Evolutionary conservation across 2,329 filamentous ascomycete species (phyloP).

Genomic region (Cryphonectria japonica): DNA sequence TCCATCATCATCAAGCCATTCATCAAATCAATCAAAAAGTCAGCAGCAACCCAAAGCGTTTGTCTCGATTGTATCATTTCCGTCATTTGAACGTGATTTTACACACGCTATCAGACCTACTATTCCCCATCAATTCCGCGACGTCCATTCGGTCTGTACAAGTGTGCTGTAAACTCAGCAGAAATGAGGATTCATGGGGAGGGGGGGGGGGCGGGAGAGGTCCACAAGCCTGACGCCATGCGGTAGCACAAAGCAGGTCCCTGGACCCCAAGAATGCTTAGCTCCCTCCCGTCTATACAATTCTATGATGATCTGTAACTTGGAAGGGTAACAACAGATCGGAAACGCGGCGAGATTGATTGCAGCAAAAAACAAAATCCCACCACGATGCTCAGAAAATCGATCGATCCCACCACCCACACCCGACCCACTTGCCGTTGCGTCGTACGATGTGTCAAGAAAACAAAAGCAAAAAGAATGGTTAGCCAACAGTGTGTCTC

Average conservation of each 20-base stretch:
- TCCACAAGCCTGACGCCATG: conserved; percentile 20
- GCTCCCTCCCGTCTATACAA: background rate
- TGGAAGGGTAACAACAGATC: conserved; percentile 1
- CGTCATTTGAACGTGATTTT: background rate
- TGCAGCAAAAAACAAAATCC: background rate
- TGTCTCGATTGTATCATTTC: background rate
- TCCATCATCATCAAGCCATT: background rate
- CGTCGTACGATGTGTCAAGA: conserved; percentile 1
- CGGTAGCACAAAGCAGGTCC: conserved; percentile 23
- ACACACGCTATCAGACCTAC: background rate
- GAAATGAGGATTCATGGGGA: background rate
- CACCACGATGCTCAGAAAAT: background rate
- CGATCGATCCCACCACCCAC: background rate
- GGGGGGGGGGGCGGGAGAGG: background rate
- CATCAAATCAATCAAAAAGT: background rate
- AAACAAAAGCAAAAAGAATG: background rate
- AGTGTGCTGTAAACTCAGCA: background rate
- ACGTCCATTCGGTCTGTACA: background rate
- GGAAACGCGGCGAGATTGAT: background rate
- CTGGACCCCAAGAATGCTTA: conserved; percentile 15
- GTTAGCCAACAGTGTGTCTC: background rate
- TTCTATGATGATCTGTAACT: background rate
- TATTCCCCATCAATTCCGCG: background rate
- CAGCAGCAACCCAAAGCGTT: background rate
- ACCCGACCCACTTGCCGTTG: too few species aligned